These are phyloP conservation scores for Saxophila tyrrhenica DNA, from an alignment of 495 filamentous ascomycete genomes.

Conservation along the genomic window DNA sequence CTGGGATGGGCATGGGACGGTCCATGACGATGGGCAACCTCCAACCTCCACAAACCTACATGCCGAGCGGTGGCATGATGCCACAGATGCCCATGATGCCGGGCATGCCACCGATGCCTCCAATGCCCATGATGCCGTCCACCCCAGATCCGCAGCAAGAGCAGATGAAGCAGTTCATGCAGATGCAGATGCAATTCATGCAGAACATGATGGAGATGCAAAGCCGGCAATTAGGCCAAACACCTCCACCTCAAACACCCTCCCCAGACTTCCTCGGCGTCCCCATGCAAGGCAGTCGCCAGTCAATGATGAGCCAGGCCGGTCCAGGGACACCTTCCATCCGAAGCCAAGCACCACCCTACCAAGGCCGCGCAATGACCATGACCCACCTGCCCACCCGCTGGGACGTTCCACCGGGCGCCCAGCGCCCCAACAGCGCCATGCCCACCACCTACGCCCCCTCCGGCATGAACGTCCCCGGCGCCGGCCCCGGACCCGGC, in stretches of 20 bases:
- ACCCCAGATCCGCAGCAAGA: conserved; percentile 38
- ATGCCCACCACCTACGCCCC: conserved; percentile 13
- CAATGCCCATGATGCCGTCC: conserved; percentile 33
- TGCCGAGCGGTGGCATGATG: conserved; percentile 13
- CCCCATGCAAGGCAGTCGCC: conserved; percentile 1
- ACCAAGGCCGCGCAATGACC: conserved; percentile 18
- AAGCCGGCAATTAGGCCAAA: conserved; percentile 24
- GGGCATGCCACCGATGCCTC: conserved; percentile 30
- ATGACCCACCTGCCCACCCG: conserved; percentile 19
- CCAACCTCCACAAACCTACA: conserved; percentile 11
- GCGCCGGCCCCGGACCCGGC: conserved; percentile 35
- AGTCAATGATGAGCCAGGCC: background rate
- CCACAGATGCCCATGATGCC: conserved; percentile 33
- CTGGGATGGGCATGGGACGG: conserved; percentile 20
- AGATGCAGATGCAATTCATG: conserved; percentile 86
- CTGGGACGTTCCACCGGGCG: background rate
- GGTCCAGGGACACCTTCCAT: conserved; percentile 2
- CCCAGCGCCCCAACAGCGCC: conserved; percentile 7
- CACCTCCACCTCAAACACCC: background rate
- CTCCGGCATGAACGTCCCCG: conserved; percentile 28
- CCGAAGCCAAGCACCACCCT: conserved; percentile 7
- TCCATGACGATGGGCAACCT: conserved; percentile 35
- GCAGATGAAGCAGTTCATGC: conserved; percentile 82
- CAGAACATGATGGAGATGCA: conserved; percentile 57
- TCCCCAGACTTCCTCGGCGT: conserved; percentile 11